A percentile compares a stretch with the other conserved stretches of the same genome.
phyloP scores from a whole-genome alignment of 2,329 filamentous ascomycete genomes.

The Fusarium praegraminearum region DNA sequence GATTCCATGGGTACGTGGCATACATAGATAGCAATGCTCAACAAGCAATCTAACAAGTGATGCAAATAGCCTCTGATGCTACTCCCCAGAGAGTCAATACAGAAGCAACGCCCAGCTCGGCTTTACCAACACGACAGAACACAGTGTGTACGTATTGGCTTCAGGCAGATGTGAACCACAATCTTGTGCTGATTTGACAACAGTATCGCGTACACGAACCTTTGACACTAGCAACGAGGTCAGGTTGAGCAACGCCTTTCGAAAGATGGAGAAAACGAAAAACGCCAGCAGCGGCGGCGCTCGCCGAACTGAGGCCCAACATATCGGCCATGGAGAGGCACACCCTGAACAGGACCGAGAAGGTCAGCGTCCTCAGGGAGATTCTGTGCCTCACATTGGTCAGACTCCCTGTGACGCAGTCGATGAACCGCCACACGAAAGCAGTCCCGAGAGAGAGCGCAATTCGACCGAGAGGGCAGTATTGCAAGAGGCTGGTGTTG shows the following conservation, averaged over 20 bases:
- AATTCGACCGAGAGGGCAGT: conserved; percentile 1
- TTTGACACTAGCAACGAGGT: conserved; percentile 46
- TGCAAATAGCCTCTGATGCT: conserved; percentile 1
- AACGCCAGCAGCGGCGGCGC: conserved; percentile 1
- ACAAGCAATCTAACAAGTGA: conserved; percentile 9
- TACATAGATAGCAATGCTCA: neutral
- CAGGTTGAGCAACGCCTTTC: conserved; percentile 50
- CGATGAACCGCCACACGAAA: conserved; percentile 6
- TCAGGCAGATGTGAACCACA: neutral
- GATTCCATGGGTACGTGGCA: conserved; percentile 9
- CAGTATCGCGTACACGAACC: conserved; percentile 41
- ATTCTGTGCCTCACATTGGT: conserved; percentile 2
- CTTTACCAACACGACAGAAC: conserved; percentile 20
- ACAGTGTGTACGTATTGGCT: conserved; percentile 30
- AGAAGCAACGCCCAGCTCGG: neutral
- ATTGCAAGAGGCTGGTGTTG: conserved; percentile 7
- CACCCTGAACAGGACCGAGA: conserved; percentile 12
- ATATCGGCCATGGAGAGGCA: conserved; percentile 7
- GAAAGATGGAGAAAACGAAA: conserved; percentile 19
- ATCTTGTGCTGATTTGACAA: conserved; percentile 3
- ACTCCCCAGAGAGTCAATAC: neutral
- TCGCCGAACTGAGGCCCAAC: conserved; percentile 13
- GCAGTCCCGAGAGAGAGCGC: conserved; percentile 16
- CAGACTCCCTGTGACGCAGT: conserved; percentile 7
- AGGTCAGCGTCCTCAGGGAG: neutral